Conservation (phyloP, 1,139 yeast species). For the Arxiozyma heterogenica region DNA sequence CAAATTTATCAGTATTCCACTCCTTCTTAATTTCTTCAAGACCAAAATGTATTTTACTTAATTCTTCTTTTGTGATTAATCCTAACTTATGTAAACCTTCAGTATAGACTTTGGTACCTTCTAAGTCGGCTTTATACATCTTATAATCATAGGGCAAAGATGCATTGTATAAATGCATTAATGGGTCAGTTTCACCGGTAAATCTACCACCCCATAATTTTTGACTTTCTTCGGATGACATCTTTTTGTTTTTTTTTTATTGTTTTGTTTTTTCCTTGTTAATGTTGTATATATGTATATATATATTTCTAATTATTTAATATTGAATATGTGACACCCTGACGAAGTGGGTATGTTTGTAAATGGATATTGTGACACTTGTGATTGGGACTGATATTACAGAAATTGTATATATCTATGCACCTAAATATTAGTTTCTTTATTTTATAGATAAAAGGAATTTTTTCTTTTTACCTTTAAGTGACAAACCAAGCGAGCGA, state of each 20-base stretch:
- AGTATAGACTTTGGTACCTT: conserved; percentile 90
- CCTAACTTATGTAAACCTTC: conserved; percentile 74
- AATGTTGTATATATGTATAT: not conserved
- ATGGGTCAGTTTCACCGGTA: conserved; percentile 93
- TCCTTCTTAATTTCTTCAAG: conserved; percentile 60
- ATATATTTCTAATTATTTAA: too few relatives aligned
- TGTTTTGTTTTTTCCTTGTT: not conserved
- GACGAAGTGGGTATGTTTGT: not conserved
- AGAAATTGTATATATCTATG: not conserved
- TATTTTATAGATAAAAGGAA: too few relatives aligned
- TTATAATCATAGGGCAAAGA: conserved; percentile 90
- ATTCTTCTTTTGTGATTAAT: conserved; percentile 61
- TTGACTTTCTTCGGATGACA: conserved; percentile 30
- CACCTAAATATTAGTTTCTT: too few relatives aligned
- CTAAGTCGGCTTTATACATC: conserved; percentile 90
- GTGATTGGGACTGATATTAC: not conserved
- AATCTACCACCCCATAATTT: conserved; percentile 99
- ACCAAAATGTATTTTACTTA: conserved; percentile 73
- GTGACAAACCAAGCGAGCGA: conserved; percentile 2
- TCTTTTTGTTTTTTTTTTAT: conserved; percentile 6
- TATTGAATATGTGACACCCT: not conserved
- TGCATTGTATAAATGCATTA: conserved; percentile 95
- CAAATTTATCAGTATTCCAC: conserved; percentile 70
- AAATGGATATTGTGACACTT: not conserved
- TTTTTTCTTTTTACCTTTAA: not conserved